Evolutionary conservation across 208 protist genomes (phyloP), one percentile per base, ranked within the genome.

Genomic region (Zelonia costaricensis): DNA sequence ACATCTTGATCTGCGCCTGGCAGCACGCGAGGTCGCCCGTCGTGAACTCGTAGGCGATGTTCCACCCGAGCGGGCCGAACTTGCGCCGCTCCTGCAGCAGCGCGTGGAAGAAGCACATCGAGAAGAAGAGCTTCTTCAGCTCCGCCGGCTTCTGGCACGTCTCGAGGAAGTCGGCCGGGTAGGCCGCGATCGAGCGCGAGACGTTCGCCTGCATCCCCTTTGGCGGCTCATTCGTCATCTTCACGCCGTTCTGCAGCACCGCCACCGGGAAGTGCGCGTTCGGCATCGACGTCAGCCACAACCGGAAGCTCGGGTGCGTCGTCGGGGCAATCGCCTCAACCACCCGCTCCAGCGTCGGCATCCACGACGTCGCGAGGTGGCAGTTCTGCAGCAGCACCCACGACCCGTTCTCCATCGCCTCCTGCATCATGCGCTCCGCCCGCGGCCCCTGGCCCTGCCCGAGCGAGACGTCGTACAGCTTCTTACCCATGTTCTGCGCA

Each of bases 191-290:
- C 47, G 91, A 96, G 48, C 93, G 88, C 35, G 91, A 89, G 15
- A 99, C 80, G 69, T 99, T 99, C 27, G 97, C 88, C 61, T 96
- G 86, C 75, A 99, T 77, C 27, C 97, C 97, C 82, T 97, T 98
- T 16, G 98, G 98, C n/a, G 98, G 98, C 84, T 99, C 98, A 70
- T 99, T 98, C 9, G 98, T 99, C 86, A 99, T 98, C 80, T 99
- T 99, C 49, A 99, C 92, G 52, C 94, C 93, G 65, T 98, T 98
- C 79, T 99, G 97, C 55, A 99, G 81, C 49, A 99, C 97, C n/a
- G 96, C 82, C 30, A 98, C 96, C 7, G 98, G 98, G 75, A 99
- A 99, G 47, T 91, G 77, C 9, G 86, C 70, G 52, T 82, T 97
- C 1, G 98, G 98, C 95, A 99, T 99, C 33, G 96, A 98, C 6